A percentile compares a stretch with the other conserved stretches of the same genome.
These are phyloP conservation scores for Aspergillus ruber DNA, from an alignment of 2,329 filamentous ascomycete genomes.

Conservation along the genomic window DNA sequence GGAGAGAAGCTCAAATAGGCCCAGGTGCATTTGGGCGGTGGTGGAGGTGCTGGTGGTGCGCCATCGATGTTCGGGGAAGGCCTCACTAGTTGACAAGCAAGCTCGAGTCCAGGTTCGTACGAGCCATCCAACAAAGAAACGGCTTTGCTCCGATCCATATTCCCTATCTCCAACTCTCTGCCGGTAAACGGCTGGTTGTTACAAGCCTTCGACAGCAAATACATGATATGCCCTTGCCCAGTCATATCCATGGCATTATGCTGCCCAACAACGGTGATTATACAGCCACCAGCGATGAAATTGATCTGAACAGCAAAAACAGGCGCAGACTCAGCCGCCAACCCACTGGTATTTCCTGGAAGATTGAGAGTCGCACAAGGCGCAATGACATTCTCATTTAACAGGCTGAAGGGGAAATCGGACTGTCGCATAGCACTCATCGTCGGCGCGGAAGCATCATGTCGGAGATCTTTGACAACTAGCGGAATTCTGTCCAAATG, in stretches of 20 bases:
- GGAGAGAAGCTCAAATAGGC: constrained; percentile 10
- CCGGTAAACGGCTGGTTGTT: constrained; percentile 36
- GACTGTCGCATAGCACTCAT: constrained; percentile 33
- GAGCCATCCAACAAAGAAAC: constrained; percentile 36
- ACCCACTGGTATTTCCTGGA: constrained; percentile 27
- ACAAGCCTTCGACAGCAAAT: constrained; percentile 44
- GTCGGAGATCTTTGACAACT: constrained; percentile 40
- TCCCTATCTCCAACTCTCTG: constrained; percentile 41
- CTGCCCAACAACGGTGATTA: constrained; percentile 45
- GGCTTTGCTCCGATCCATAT: constrained; percentile 30
- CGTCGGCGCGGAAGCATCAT: constrained; percentile 30
- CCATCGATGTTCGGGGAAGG: constrained; percentile 1
- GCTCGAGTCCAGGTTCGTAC: constrained; percentile 31
- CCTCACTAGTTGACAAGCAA: constrained; percentile 29
- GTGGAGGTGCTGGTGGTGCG: neutral
- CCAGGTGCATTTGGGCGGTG: constrained; percentile 5
- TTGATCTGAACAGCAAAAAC: constrained; percentile 47
- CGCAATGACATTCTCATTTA: constrained; percentile 42
- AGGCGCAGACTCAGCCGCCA: constrained; percentile 18
- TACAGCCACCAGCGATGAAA: constrained; percentile 44
- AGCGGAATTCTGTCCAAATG: constrained; percentile 27
- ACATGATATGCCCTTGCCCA: constrained; percentile 44
- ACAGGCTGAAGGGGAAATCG: constrained; percentile 43
- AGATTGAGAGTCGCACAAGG: constrained; percentile 26
- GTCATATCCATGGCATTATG: constrained; percentile 49